A percentile compares a stretch with the other conserved stretches of the same genome.
phyloP scores from a whole-genome alignment of 306 rosid genomes.

The Fragaria vesca region DNA sequence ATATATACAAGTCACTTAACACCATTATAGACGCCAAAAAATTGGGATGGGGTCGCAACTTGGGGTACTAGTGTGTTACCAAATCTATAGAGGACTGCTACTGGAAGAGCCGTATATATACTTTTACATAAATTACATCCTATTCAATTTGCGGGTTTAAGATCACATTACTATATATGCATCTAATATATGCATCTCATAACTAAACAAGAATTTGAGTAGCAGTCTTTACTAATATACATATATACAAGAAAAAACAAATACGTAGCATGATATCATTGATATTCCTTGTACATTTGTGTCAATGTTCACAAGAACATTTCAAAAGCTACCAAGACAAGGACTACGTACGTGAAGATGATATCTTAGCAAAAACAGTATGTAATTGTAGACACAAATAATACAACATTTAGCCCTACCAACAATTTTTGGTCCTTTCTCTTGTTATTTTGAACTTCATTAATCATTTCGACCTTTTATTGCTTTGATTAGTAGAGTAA shows the following conservation, averaged over 20 bases:
- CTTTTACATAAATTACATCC: not conserved
- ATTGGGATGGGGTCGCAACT: too few species aligned
- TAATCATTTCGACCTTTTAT: not conserved
- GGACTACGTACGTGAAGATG: conserved; percentile 7
- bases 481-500: not conserved
- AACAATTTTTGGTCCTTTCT: conserved; percentile 8
- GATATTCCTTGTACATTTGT: too few species aligned
- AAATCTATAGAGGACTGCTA: too few species aligned
- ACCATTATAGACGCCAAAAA: too few species aligned
- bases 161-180: not conserved
- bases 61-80: too few species aligned
- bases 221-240: not conserved
- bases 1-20: too few species aligned
- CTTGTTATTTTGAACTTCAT: not conserved
- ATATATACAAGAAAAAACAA: not conserved
- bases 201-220: not conserved
- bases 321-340: conserved; percentile 13
- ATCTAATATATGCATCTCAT: not conserved
- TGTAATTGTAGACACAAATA: not conserved
- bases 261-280: too few species aligned
- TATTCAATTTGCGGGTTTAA: conserved; percentile 2
- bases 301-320: not conserved
- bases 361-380: conserved; percentile 1
- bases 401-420: not conserved
- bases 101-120: too few species aligned